phyloP scores from a whole-genome alignment of 2,329 filamentous ascomycete genomes.

The Scopulariopsis brevicaulis region DNA sequence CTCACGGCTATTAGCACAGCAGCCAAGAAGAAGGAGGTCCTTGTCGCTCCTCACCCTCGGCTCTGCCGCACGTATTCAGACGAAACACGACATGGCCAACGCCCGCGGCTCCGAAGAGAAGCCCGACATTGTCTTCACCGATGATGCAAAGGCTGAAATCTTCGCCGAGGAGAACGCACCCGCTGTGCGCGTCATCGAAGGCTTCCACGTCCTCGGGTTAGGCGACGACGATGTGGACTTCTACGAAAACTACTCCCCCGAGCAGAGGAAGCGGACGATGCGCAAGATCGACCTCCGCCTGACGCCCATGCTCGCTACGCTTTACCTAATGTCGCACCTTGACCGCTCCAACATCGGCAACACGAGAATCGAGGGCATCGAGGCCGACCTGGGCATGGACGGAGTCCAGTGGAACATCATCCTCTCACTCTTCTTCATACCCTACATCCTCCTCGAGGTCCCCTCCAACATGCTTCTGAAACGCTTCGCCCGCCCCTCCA shows the following conservation, averaged over 20 bases:
- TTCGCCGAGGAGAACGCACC: background rate
- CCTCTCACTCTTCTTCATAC: conserved; percentile 18
- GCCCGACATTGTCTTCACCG: background rate
- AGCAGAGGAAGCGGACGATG: conserved; percentile 15
- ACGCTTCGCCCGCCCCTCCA: conserved; percentile 41
- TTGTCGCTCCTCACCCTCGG: too few relatives aligned
- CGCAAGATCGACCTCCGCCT: conserved; percentile 50
- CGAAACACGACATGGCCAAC: background rate
- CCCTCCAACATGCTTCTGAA: conserved; percentile 56
- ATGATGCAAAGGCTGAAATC: background rate
- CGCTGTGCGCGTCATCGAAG: background rate
- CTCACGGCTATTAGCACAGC: background rate
- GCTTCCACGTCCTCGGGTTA: background rate
- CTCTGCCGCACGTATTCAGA: background rate
- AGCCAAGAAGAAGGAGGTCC: background rate
- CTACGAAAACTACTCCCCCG: background rate
- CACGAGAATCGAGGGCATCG: conserved; percentile 22
- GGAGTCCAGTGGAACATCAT: conserved; percentile 31
- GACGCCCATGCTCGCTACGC: conserved; percentile 55
- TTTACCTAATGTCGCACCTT: conserved; percentile 57
- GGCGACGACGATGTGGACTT: background rate
- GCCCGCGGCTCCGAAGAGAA: background rate
- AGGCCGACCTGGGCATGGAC: conserved; percentile 30
- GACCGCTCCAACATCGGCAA: conserved; percentile 56
- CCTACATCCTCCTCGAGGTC: conserved; percentile 42